Percentiles rank a stretch among this genome's conserved stretches.
Conservation (phyloP, 2,329 filamentous ascomycete genomes). For the Trichoderma atroviride region DNA sequence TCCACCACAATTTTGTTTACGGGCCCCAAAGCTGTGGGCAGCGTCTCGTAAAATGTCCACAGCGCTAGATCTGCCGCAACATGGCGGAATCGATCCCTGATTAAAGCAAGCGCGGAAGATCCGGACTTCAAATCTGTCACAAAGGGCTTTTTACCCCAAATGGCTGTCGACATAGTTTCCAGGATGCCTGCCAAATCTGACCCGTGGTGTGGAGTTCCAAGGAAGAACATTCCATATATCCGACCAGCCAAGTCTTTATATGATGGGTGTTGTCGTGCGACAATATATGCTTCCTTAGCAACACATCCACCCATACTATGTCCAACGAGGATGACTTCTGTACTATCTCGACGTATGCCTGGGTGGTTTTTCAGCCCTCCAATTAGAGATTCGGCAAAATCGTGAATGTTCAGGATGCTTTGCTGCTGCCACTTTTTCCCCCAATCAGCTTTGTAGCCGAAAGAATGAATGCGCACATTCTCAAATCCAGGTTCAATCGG, state of each 20-base stretch:
- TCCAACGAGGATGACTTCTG: constrained; percentile 16
- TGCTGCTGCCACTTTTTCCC: constrained; percentile 4
- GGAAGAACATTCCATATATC: constrained; percentile 26
- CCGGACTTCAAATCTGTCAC: constrained; percentile 9
- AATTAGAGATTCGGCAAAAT: constrained; percentile 20
- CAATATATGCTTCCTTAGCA: constrained; percentile 22
- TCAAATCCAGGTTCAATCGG: constrained; percentile 16
- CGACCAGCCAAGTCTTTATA: constrained; percentile 18
- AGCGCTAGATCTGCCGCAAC: constrained; percentile 8
- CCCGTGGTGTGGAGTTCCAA: constrained; percentile 25
- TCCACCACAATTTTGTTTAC: constrained; percentile 12
- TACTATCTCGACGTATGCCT: neutral
- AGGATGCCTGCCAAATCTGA: constrained; percentile 12
- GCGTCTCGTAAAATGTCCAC: constrained; percentile 25
- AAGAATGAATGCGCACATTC: constrained; percentile 23
- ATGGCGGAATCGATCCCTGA: constrained; percentile 22
- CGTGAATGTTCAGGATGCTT: constrained; percentile 18
- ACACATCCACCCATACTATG: constrained; percentile 27
- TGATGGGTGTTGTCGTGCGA: constrained; percentile 17
- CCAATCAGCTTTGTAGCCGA: constrained; percentile 23
- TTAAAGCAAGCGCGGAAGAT: constrained; percentile 1
- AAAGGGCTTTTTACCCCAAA: constrained; percentile 19
- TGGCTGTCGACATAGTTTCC: neutral
- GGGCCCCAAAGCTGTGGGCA: neutral
- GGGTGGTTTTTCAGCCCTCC: constrained; percentile 12